Evolutionary conservation across 2,329 filamentous ascomycete genomes (phyloP).

Genomic region (Beauveria bassiana): DNA sequence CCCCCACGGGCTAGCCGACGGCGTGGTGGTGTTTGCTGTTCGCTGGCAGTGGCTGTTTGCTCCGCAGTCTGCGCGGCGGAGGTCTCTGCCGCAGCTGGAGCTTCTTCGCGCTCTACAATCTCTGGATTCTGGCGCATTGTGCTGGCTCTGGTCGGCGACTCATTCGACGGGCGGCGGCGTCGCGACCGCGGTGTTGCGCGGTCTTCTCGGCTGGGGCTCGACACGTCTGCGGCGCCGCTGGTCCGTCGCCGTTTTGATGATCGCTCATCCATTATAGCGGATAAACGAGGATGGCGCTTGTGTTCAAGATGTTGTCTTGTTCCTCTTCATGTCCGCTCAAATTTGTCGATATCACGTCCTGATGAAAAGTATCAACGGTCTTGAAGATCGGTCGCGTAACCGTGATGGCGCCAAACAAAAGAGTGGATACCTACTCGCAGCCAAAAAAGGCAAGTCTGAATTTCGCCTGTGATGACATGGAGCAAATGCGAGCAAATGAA

Average conservation of each 20-base stretch:
- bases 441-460: neutral
- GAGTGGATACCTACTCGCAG: neutral
- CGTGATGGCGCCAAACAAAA: slow-evolving; percentile 7
- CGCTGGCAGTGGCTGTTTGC: slow-evolving; percentile 3
- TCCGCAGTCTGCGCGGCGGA: neutral
- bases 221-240: slow-evolving; percentile 21
- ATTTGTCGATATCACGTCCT: neutral
- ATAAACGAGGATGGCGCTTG: neutral
- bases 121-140: slow-evolving; percentile 54
- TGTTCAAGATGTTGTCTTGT: neutral
- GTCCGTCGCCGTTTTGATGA: slow-evolving; percentile 57
- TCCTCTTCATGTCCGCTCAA: neutral
- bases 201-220: slow-evolving; percentile 21
- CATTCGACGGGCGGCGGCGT: slow-evolving; percentile 47
- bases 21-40: slow-evolving; percentile 4
- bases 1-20: slow-evolving; percentile 11
- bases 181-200: slow-evolving; percentile 17
- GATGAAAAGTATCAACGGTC: neutral
- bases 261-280: slow-evolving; percentile 39
- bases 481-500: too few species aligned
- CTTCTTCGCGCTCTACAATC: slow-evolving; percentile 39
- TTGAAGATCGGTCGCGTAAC: neutral
- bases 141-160: slow-evolving; percentile 60
- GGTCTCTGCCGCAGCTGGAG: slow-evolving; percentile 26
- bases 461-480: too few species aligned